phyloP scores from a whole-genome alignment of 306 rosid species.

The Prunus davidiana region DNA sequence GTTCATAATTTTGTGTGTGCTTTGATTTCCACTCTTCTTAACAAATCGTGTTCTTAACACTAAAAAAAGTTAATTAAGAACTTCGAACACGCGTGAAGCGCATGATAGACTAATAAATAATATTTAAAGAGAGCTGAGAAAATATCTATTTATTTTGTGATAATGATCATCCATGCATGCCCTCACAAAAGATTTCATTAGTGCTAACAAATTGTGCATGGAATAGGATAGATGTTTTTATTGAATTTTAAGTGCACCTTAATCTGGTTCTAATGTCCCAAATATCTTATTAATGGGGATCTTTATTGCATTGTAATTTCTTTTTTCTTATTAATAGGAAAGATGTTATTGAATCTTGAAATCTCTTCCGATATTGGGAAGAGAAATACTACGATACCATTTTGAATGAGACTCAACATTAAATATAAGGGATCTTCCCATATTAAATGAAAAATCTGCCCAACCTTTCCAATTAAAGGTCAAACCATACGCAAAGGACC shows the following conservation, averaged over 20 bases:
- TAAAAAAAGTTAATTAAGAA: neutral
- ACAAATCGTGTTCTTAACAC: neutral
- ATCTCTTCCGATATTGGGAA: too few species aligned
- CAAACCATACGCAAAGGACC: neutral
- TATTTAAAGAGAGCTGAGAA: neutral
- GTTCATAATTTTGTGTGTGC: neutral
- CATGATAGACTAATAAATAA: neutral
- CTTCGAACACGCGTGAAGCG: neutral
- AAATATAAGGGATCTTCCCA: neutral
- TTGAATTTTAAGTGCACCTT: too few species aligned
- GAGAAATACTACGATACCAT: too few species aligned
- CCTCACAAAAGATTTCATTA: neutral
- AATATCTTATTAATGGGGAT: too few species aligned
- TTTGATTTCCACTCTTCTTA: neutral
- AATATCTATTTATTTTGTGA: neutral
- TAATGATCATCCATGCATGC: neutral
- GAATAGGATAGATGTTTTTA: too few species aligned
- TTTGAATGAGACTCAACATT: neutral
- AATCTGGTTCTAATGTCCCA: too few species aligned
- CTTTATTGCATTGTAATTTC: too few species aligned
- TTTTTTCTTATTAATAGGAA: too few species aligned
- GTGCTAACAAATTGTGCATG: too few species aligned
- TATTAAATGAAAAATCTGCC: neutral
- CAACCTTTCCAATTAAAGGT: neutral
- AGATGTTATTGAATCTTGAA: too few species aligned